Base-by-base conservation (phyloP, 768 basidiomycete genomes). In the Auricularia sp. region DNA sequence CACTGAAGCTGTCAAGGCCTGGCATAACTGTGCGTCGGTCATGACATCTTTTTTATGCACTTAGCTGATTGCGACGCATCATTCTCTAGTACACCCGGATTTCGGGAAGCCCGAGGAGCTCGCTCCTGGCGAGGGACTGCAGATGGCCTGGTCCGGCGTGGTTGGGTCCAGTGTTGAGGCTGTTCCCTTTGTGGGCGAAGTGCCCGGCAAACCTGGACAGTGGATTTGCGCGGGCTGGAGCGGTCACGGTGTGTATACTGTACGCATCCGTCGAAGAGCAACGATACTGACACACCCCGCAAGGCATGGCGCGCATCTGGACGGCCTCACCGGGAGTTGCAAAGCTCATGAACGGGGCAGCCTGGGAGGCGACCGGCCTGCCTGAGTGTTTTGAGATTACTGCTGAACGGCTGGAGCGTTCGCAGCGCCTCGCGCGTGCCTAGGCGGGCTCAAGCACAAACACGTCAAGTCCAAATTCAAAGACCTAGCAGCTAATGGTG, bases 381-480 rank as follows among this genome's bases (percentile, higher is more conserved):
- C 74, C 74, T 29, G 73, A 74, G 61, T 73, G 72, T 61, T 74
- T 75, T 58, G 66, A 72, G 64, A 67, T 72, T 3, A 73, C 72
- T 8, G 63, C 37, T 14, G 73, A 73, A 62, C 65, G 74, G 35
- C 67, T 74, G 11, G 47, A 8, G 6, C 47, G 47, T 18, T 51
- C 47, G 18, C 47, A 51, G 18, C 39, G 39, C 13, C 39, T 42
- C 13, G 39, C 39, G 29, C 29, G 29, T 29, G 29, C 29, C 29
- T 29, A 29, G 29, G 29, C 29, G 29, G 29, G 29, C 29, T 29
- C 29, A 29, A 29, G 29, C 29, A 29, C 29, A 29, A 29, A 29
- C 29, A 29, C 29, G 29, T 29, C 2, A 29, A 29, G 29, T 29
- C 29, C 29, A 29, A 29, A 29, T 29, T 29, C 29, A 29, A 29